Evolutionary conservation across 441 rosid genomes (phyloP).

Genomic region (Euphorbia celastroides): DNA sequence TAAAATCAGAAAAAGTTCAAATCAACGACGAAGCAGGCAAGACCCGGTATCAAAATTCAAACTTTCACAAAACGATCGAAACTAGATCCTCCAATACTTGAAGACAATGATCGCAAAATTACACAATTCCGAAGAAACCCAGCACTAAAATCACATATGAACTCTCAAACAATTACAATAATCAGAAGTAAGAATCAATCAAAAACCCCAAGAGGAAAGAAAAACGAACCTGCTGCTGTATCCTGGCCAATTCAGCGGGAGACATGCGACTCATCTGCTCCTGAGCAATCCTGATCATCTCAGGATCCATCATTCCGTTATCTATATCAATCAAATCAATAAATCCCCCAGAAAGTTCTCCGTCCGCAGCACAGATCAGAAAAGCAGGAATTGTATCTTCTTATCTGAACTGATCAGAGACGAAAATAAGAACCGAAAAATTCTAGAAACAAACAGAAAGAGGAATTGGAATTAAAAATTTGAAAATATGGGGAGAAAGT

Average conservation of each 20-base stretch:
- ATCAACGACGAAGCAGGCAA: background rate
- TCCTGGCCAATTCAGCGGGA: conserved; percentile 67
- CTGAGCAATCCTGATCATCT: conserved; percentile 72
- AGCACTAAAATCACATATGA: background rate
- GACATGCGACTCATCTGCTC: conserved; percentile 96
- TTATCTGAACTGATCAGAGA: background rate
- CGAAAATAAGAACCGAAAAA: background rate
- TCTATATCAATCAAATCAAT: background rate
- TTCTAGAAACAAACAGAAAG: background rate
- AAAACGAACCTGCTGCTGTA: conserved; percentile 74
- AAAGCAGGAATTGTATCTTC: background rate
- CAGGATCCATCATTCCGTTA: conserved; percentile 93
- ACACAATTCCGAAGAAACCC: background rate
- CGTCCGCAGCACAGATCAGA: background rate
- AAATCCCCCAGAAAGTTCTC: background rate
- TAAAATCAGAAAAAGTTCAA: background rate
- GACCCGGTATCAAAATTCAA: background rate
- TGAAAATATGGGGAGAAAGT: background rate
- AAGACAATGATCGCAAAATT: background rate
- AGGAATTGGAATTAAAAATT: background rate
- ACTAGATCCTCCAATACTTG: background rate
- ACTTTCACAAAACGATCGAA: background rate
- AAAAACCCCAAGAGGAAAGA: background rate
- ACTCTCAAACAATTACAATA: background rate
- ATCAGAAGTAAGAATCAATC: background rate